Percentiles rank a stretch among this genome's conserved stretches.
Evolutionary conservation across 345 rosid genomes (phyloP).

Genomic region (Ricinus communis): DNA sequence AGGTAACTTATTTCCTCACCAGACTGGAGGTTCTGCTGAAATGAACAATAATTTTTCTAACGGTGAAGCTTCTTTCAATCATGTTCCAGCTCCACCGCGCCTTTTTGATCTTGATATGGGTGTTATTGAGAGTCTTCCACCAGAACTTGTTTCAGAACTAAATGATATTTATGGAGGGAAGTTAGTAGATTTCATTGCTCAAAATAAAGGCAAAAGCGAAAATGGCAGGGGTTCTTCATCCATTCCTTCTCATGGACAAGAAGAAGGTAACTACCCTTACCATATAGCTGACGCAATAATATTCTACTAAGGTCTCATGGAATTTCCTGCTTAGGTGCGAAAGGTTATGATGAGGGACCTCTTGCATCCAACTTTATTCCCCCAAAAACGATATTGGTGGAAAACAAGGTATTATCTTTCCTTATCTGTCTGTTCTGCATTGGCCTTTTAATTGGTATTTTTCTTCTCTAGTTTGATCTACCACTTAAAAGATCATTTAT

Average conservation of each 20-base stretch:
- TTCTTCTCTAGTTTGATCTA: neutral
- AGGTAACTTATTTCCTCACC: conserved; percentile 25
- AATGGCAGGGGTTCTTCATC: conserved; percentile 20
- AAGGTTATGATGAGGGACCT: conserved; percentile 22
- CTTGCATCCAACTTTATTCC: conserved; percentile 26
- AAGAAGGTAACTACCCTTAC: conserved; percentile 37
- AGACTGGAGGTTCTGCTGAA: conserved; percentile 36
- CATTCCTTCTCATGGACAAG: conserved; percentile 19
- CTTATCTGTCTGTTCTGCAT: neutral
- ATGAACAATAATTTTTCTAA: conserved; percentile 30
- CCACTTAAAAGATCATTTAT: neutral
- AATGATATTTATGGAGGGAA: conserved; percentile 80
- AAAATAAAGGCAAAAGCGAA: conserved; percentile 45
- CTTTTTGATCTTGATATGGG: conserved; percentile 74
- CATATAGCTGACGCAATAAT: neutral
- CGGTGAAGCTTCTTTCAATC: conserved; percentile 29
- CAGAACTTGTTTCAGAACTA: conserved; percentile 72
- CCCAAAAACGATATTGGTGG: conserved; percentile 19
- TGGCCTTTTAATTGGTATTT: neutral
- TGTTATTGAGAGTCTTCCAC: conserved; percentile 80
- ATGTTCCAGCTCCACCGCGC: conserved; percentile 52
- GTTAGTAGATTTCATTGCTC: conserved; percentile 53
- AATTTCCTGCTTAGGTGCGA: conserved; percentile 24
- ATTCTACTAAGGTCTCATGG: conserved; percentile 14
- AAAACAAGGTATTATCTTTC: conserved; percentile 41